Evolutionary conservation across 345 rosid species (phyloP).

Genomic region (Hibiscus syriacus): DNA sequence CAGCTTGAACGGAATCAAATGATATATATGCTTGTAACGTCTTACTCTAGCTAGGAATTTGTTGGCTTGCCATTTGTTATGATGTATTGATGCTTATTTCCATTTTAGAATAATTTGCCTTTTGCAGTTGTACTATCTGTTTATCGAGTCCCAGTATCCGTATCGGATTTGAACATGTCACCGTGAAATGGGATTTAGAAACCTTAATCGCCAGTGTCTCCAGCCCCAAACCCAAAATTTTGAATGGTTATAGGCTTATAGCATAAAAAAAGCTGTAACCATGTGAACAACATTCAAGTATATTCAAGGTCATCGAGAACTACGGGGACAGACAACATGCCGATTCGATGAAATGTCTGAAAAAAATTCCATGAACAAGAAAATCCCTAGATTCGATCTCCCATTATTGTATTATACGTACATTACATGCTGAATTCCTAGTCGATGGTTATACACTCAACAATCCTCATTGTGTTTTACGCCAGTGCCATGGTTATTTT

Average conservation of each 20-base stretch:
- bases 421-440: slow-evolving; percentile 3
- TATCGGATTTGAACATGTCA: neutral
- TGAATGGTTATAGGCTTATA: no score
- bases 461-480: slow-evolving; percentile 14
- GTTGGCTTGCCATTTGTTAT: slow-evolving; percentile 15
- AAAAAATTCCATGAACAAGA: neutral
- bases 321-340: no score
- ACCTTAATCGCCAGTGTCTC: no score
- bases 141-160: neutral
- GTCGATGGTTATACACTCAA: slow-evolving; percentile 19
- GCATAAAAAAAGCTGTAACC: no score
- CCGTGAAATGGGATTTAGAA: no score
- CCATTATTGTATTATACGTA: neutral
- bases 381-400: neutral
- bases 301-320: no score
- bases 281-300: no score
- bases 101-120: slow-evolving; percentile 13
- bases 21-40: neutral
- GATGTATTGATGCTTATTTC: slow-evolving; percentile 11
- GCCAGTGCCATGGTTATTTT: neutral
- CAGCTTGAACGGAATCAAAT: slow-evolving; percentile 8
- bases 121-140: slow-evolving; percentile 11
- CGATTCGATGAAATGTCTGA: no score
- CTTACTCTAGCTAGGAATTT: slow-evolving; percentile 17
- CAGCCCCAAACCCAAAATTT: no score